Evolutionary conservation across 1,284 basidiomycete genomes (phyloP), one percentile per base, ranked within the genome.

Genomic region (Lignosus rhinocerotis): DNA sequence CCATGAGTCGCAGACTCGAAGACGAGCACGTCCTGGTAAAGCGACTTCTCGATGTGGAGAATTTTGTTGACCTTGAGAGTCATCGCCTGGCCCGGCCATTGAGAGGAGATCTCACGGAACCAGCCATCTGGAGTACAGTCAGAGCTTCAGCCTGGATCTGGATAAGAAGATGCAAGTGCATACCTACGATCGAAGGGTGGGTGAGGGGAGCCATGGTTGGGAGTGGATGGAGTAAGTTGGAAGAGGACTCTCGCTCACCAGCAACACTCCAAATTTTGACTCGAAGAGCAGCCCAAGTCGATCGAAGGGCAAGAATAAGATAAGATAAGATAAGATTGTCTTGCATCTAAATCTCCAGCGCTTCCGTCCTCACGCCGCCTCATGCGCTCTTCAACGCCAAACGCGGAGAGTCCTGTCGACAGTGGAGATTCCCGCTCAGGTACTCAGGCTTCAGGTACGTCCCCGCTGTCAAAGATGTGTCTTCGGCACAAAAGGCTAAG

Each of bases 71-170:
- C 96, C 78, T 93, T 92, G 70, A 98, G 81, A 60, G 92, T 93
- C 92, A 96, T 93, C 53, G 95, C 94, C 78, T 95, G 92, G 50
- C 94, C 96, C 41, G 94, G 95, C 96, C 96, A 99, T 80, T 98
- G 96, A 39, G 92, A 86, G 59, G 93, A 96, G 73, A 95, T 91
- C 80, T 99, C 96, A 68, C 92, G 86, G 82, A 98, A 98, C 96
- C 96, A 98, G 75, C 96, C 95, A 81, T 97, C 95, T 92, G 60
- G 7, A 44, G 39, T 33, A 0, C 41, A 32, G 25, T 5, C 31
- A 9, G 36, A 36, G 14, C 6, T 17, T 45, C 11, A 55, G 46
- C 21, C 3, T 32, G 32, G n/a, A 3, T 42, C 10, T 11, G 11
- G 3, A 12, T 41, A 10, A n/a, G 7, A 12, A 3, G 30, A 4